Conservation (phyloP, 106 monocot species). For the Chionographis japonica region DNA sequence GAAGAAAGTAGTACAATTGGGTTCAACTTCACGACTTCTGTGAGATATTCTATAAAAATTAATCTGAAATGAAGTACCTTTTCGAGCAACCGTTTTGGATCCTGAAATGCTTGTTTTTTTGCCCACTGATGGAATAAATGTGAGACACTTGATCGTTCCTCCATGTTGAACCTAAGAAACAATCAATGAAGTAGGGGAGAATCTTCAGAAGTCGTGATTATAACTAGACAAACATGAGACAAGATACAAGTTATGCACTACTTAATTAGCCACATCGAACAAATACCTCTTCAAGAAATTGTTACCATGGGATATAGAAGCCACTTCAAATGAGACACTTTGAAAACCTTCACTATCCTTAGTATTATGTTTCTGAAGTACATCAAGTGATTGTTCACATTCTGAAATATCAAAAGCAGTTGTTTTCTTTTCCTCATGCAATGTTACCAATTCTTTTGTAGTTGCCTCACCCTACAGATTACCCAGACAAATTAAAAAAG, state of each 20-base stretch:
- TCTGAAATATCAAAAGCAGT: slow-evolving; percentile 16
- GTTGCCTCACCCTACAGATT: slow-evolving; percentile 31
- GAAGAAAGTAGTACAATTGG: too few species aligned
- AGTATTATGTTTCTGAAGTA: background rate
- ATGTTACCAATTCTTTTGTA: slow-evolving; percentile 7
- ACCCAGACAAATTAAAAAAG: slow-evolving; percentile 4
- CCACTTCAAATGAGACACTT: slow-evolving; percentile 17
- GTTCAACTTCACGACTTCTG: background rate
- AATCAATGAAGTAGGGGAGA: background rate
- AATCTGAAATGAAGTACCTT: slow-evolving; percentile 37
- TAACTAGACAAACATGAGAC: background rate
- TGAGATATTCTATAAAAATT: background rate
- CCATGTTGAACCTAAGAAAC: slow-evolving; percentile 52
- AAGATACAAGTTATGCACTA: background rate
- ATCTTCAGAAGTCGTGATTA: background rate
- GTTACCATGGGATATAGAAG: slow-evolving; percentile 39
- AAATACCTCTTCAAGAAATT: slow-evolving; percentile 75
- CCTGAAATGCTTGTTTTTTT: slow-evolving; percentile 75
- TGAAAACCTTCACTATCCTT: slow-evolving; percentile 9
- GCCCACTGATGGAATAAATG: slow-evolving; percentile 95
- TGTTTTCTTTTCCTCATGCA: slow-evolving; percentile 3
- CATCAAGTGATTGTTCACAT: slow-evolving; percentile 7
- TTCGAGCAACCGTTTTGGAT: slow-evolving; percentile 76
- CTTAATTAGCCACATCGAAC: background rate
- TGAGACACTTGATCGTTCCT: slow-evolving; percentile 69